A percentile compares a stretch with the other conserved stretches of the same genome.
Evolutionary conservation across 129 eudicot genomes (phyloP).

Genomic region (Arctium lappa): DNA sequence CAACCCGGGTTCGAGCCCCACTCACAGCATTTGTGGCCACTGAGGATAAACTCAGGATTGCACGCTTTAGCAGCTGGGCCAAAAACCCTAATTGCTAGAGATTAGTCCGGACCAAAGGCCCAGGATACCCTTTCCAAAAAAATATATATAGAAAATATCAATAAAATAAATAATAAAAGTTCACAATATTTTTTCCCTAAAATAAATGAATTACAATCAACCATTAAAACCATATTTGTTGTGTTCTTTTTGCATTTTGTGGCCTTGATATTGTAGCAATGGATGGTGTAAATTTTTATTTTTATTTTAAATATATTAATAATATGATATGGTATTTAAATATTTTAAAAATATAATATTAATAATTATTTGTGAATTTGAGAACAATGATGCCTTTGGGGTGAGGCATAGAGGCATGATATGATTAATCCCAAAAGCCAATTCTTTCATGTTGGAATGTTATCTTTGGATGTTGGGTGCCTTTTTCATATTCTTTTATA

Average conservation of each 20-base stretch:
- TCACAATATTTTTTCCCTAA: background rate
- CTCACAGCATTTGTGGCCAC: no score
- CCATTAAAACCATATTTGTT: background rate
- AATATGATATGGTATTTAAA: background rate
- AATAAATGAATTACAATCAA: background rate
- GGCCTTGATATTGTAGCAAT: background rate
- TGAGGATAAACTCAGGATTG: no score
- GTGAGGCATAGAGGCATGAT: constrained; percentile 26
- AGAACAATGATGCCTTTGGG: constrained; percentile 20
- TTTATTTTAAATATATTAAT: background rate
- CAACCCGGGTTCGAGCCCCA: no score
- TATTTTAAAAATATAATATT: background rate
- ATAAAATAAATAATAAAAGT: no score
- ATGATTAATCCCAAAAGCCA: constrained; percentile 23
- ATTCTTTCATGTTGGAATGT: constrained; percentile 27
- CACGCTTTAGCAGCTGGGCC: no score
- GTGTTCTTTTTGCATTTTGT: background rate
- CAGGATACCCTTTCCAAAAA: no score
- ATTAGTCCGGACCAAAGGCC: no score
- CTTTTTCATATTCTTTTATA: constrained; percentile 13
- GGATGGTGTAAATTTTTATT: background rate
- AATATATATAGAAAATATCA: background rate
- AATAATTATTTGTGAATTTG: background rate
- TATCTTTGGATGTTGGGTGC: constrained; percentile 18
- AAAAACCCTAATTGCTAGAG: no score